Conservation (phyloP, 371 early-diverging fungal genomes). For the Basidiobolus meristosporus region DNA sequence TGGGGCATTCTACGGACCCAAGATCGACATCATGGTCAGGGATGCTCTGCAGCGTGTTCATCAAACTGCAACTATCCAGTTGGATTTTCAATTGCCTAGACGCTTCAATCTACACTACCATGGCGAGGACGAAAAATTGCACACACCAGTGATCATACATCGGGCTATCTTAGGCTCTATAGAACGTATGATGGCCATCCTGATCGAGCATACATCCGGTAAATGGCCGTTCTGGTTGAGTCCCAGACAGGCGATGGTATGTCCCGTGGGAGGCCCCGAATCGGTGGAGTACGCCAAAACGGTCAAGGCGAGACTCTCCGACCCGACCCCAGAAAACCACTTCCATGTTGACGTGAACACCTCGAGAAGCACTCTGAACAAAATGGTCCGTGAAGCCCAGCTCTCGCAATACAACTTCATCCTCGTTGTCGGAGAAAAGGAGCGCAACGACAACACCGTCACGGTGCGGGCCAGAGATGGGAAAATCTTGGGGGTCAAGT, state of each 20-base stretch:
- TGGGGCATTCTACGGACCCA: conserved; percentile 99
- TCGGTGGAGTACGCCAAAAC: conserved; percentile 20
- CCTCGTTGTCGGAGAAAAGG: conserved; percentile 88
- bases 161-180: conserved; percentile 89
- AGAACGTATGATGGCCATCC: conserved; percentile 89
- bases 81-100: conserved; percentile 88
- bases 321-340: conserved; percentile 59
- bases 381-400: conserved; percentile 90
- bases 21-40: conserved; percentile 96
- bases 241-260: conserved; percentile 87
- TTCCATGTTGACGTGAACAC: too few species aligned
- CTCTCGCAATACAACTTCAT: conserved; percentile 83
- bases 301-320: conserved; percentile 43
- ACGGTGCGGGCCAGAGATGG: too few species aligned
- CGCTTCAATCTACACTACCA: conserved; percentile 71
- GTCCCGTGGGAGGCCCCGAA: conserved; percentile 47
- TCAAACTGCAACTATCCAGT: conserved; percentile 98
- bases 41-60: conserved; percentile 87
- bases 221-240: conserved; percentile 97
- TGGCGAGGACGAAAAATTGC: conserved; percentile 7
- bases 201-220: conserved; percentile 78
- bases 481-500: too few species aligned
- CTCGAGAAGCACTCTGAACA: conserved; percentile 82
- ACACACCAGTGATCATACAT: conserved; percentile 88
- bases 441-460: too few species aligned